phyloP scores from a whole-genome alignment of 345 rosid species.

The Brassica carinata region DNA sequence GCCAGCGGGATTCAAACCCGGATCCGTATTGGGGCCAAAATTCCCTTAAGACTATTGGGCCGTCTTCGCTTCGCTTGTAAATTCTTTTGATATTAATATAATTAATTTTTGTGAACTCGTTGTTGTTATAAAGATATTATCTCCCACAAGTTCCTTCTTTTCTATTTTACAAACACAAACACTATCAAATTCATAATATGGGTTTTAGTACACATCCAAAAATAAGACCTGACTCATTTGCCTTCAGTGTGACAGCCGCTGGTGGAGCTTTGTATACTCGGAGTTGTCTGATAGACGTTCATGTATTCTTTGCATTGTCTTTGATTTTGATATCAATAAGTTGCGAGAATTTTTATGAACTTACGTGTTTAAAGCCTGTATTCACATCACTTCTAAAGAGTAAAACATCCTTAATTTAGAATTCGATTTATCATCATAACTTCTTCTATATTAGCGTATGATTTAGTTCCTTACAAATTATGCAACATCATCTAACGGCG shows the following conservation, averaged over 20 bases:
- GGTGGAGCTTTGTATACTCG: not conserved
- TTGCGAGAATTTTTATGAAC: not conserved
- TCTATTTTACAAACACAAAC: not conserved
- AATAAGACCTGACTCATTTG: not conserved
- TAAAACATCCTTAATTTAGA: not conserved
- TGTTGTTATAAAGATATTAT: not conserved
- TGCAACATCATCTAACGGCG: not conserved
- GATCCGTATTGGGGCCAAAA: too few relatives aligned
- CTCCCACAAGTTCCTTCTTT: not conserved
- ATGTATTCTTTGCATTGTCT: not conserved
- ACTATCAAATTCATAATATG: not conserved
- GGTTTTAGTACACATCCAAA: not conserved
- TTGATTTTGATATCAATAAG: not conserved
- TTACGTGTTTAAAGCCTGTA: not conserved
- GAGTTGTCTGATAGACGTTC: not conserved
- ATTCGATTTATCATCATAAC: not conserved
- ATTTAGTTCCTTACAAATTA: not conserved
- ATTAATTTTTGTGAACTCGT: too few relatives aligned
- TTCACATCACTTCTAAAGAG: not conserved
- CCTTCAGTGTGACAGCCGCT: not conserved
- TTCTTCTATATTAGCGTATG: not conserved
- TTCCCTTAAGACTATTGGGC: too few relatives aligned
- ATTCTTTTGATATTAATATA: not conserved
- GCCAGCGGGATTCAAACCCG: too few relatives aligned
- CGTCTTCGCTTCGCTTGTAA: not conserved